Evolutionary conservation across 768 basidiomycete genomes (phyloP), one percentile per base, ranked within the genome.

Genomic region (Multifurca ochricompacta): DNA sequence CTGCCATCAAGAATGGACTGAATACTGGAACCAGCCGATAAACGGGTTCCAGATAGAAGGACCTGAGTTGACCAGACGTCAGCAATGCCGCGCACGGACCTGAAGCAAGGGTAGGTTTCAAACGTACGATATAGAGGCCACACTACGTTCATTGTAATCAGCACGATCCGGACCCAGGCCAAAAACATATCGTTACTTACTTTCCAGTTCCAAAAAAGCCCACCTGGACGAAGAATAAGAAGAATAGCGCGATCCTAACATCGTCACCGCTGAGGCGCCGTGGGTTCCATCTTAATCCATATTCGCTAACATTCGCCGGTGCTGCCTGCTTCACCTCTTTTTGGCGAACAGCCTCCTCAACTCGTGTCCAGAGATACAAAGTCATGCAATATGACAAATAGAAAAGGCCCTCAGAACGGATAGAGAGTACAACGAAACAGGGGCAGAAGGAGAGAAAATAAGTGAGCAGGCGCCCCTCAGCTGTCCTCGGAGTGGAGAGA

Each of bases 201-300:
- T 87, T 89, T 72, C 87, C 87, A 34, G 80, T 87, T 7, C 89
- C 89, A 64, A 90, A 91, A 68, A 91, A 91, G 2, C 82, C 90
- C 37, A 89, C 79, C 62, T 93, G 90, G 6, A 91, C 83, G 60
- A 92, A 90, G 67, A 88, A 88, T 55, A 93, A 68, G 69, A 91
- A 91, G 66, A 90, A 87, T 19, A 91, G 59, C 1, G 85, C 87
- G 49, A 87, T 81, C 44, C 90, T 70, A 11, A 90, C 66, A 54
- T 90, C 85, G 35, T 85, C 83, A 34, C 68, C 66, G 2, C 52
- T 54, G 18, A 61, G 37, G 3, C 44, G 21, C 14, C 32, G 30
- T 9, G 62, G 64, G 6, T 64, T 61, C 51, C 67, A 66, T 16
- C 50, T 48, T 2, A 18, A 27, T 14, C 21, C 53, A 11, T 54